These are phyloP conservation scores for Theileria equi DNA, from an alignment of 169 alveolate species.

Conservation along the genomic window DNA sequence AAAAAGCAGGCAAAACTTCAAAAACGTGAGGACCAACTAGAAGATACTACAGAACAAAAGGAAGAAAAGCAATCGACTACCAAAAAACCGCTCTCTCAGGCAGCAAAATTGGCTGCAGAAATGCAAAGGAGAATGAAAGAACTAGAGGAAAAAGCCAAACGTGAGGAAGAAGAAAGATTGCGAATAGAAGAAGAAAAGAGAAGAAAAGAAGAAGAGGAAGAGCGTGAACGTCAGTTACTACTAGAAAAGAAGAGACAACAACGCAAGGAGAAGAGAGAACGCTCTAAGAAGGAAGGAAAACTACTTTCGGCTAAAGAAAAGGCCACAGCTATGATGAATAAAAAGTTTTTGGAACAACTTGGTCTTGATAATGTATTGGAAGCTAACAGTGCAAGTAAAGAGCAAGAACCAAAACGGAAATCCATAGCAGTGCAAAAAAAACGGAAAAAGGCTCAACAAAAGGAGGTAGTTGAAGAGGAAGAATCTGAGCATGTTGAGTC, in stretches of 20 bases:
- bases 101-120: conserved; percentile 81
- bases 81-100: conserved; percentile 62
- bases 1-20: conserved; percentile 57
- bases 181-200: conserved; percentile 77
- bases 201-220: conserved; percentile 54
- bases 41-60: conserved; percentile 10
- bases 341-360: conserved; percentile 71
- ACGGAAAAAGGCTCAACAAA: neutral
- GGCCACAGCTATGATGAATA: conserved; percentile 72
- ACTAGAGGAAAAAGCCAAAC: conserved; percentile 72
- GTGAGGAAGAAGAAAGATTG: conserved; percentile 76
- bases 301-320: conserved; percentile 77
- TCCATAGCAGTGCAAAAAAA: too few relatives aligned
- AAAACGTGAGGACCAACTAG: conserved; percentile 38
- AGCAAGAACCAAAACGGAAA: neutral
- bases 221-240: conserved; percentile 20
- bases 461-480: conserved; percentile 11
- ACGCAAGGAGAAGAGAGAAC: conserved; percentile 77
- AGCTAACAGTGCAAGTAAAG: conserved; percentile 1
- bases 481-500: conserved; percentile 12
- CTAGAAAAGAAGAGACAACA: conserved; percentile 74
- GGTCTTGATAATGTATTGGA: conserved; percentile 45
- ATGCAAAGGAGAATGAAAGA: conserved; percentile 71
- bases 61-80: conserved; percentile 25
- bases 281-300: conserved; percentile 80